Percentiles rank a stretch among this genome's conserved stretches.
Conservation (phyloP, 2,329 filamentous ascomycete species). For the Aspergillus spinulosporus region DNA sequence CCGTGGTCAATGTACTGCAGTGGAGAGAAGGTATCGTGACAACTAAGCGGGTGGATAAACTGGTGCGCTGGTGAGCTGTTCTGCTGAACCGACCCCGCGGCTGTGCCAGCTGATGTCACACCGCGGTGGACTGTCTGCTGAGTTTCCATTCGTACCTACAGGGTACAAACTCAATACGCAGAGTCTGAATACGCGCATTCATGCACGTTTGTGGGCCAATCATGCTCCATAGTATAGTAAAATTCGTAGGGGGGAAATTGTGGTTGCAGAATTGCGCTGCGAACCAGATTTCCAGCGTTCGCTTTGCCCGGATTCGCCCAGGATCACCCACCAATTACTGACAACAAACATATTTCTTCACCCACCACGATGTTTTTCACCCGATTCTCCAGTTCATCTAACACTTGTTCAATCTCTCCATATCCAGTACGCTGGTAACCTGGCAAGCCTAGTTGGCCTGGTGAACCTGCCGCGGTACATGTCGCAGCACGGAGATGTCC, state of each 20-base stretch:
- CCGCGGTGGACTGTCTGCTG: conserved; percentile 37
- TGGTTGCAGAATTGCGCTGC: background rate
- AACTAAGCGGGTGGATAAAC: background rate
- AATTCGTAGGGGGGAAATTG: background rate
- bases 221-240: background rate
- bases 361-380: no score
- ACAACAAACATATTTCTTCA: no score
- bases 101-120: conserved; percentile 34
- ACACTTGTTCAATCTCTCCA: background rate
- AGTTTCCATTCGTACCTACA: conserved; percentile 4
- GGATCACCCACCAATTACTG: no score
- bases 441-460: background rate
- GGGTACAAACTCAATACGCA: background rate
- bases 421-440: no score
- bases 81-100: conserved; percentile 26
- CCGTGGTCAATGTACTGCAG: background rate
- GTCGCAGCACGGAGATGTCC: no score
- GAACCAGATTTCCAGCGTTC: background rate
- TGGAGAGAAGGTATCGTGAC: conserved; percentile 3
- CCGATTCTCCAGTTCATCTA: no score
- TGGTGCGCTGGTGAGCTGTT: conserved; percentile 3
- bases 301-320: background rate
- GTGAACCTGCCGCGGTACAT: background rate
- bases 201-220: background rate
- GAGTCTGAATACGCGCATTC: background rate